Evolutionary conservation across 2,329 filamentous ascomycete genomes (phyloP), one percentile per base, ranked within the genome.

Genomic region (Nigrospora oryzae): DNA sequence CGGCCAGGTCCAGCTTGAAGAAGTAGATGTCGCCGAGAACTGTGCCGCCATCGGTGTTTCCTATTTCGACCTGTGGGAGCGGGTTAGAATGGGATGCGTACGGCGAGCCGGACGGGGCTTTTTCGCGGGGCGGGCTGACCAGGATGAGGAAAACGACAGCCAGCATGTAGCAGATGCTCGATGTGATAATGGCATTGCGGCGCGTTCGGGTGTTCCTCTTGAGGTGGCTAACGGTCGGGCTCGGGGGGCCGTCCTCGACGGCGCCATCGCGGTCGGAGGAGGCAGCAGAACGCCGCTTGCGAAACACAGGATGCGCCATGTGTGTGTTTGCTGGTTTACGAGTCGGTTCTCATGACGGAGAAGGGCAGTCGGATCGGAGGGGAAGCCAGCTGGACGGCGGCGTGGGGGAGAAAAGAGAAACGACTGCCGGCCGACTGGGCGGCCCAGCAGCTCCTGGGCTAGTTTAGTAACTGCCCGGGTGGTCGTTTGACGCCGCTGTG

Each of bases 71-170:
- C 69, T 73, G 40, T 17, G 40, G 39, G 15, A 28, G 23, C 23
- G 23, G 5, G 23, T 28, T 28, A 28, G 23, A 7, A 28, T 28
- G 23, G n/a, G n/a, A n/a, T n/a, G n/a, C n/a, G n/a, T n/a, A n/a
- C 23, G 23, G 23, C 23, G 23, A 10, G 23, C 23, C 23, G 5
- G 7, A 28, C 23, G 4, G 23, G 23, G 23, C 23, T 6, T 6
- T 28, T 28, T 42, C 23, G 16, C 16, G n/a, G 42, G 40, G 44
- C 32, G 42, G 19, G 46, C 64, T 48, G 58, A 89, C 86, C 53
- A 95, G 77, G 49, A 95, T 77, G 35, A 94, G 71, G 62, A 95
- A 94, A 51, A 91, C 72, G 51, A 86, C 75, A 35, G 85, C 76
- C 49, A 93, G 60, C 49, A 90, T 70, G 61, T 93, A 91, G 56